phyloP scores from a whole-genome alignment of 2,329 filamentous ascomycete genomes.

The Cercospora brassicicola region DNA sequence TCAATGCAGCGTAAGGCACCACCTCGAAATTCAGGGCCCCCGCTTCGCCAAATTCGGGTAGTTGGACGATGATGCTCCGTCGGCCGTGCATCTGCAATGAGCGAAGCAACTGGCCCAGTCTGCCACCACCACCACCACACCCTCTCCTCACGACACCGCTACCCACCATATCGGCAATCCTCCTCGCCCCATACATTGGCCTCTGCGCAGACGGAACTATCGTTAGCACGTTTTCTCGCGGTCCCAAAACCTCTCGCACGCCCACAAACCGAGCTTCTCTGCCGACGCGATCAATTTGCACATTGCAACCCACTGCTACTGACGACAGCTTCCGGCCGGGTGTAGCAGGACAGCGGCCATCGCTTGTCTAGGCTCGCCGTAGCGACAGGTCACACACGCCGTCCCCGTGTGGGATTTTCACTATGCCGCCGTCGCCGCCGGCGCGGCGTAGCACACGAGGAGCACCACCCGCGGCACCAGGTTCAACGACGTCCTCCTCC shows the following conservation, averaged over 20 bases:
- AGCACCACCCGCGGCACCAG: constrained; percentile 56
- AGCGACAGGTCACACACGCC: neutral
- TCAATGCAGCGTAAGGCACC: neutral
- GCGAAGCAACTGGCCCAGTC: neutral
- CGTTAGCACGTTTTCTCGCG: neutral
- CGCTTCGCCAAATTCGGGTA: constrained; percentile 4
- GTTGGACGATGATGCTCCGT: constrained; percentile 4
- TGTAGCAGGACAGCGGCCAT: neutral
- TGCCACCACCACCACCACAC: neutral
- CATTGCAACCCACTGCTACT: neutral
- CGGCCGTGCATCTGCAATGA: neutral
- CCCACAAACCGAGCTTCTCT: constrained; percentile 10
- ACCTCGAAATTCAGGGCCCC: constrained; percentile 2
- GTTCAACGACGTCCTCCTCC: constrained; percentile 73
- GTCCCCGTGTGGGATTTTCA: neutral
- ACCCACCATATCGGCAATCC: neutral
- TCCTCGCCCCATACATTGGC: neutral
- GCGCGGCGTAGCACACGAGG: constrained; percentile 80
- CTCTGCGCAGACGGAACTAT: neutral
- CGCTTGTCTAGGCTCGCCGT: neutral
- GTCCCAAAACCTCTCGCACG: constrained; percentile 1
- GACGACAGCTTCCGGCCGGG: neutral
- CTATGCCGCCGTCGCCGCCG: constrained; percentile 34
- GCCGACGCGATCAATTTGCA: neutral
- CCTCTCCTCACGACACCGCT: neutral